Evolutionary conservation across 2,329 filamentous ascomycete species (phyloP).

Genomic region (Diaporthe velutina): DNA sequence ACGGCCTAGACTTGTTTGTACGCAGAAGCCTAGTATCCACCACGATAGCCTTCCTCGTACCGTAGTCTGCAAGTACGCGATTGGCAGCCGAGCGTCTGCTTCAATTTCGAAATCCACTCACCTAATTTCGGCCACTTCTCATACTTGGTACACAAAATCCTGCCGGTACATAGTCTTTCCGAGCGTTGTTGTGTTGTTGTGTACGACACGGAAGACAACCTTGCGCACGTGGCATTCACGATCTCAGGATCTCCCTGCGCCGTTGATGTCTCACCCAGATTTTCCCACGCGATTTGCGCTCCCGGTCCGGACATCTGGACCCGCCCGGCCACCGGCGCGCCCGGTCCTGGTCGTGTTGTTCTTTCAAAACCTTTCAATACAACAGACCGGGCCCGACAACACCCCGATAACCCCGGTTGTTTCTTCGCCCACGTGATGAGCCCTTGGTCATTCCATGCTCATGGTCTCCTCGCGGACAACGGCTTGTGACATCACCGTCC

Average conservation of each 20-base stretch:
- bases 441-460: neutral
- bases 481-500: neutral
- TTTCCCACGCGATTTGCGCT: neutral
- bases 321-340: constrained; percentile 8
- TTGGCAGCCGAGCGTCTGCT: neutral
- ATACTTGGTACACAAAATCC: neutral
- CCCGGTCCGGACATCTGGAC: neutral
- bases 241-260: neutral
- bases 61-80: neutral
- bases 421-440: too few relatives aligned
- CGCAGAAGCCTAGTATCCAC: neutral
- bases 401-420: neutral
- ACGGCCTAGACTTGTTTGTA: neutral
- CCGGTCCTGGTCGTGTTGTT: neutral
- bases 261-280: neutral
- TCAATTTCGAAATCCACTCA: neutral
- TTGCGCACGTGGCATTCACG: constrained; percentile 9
- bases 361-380: neutral
- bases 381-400: neutral
- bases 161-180: neutral
- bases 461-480: neutral
- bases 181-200: neutral
- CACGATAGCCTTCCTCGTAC: neutral
- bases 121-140: constrained; percentile 2
- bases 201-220: neutral